Base-by-base conservation (phyloP, 2,329 filamentous ascomycete genomes). In the Arachnomyces sp. region DNA sequence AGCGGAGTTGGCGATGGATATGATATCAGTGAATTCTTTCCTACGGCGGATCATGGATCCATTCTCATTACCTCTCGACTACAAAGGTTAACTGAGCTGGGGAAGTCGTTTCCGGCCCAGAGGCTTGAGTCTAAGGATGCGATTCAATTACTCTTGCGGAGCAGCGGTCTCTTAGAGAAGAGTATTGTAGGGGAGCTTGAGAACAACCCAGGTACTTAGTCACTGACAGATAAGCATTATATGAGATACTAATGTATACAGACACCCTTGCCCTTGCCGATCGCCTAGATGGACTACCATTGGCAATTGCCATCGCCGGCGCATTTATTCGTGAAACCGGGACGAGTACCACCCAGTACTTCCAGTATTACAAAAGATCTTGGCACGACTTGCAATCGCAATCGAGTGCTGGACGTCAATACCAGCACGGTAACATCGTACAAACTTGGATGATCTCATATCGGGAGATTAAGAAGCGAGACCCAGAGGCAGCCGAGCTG, bases 261-360 rank as follows among this genome's bases (percentile, higher is more conserved):
- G 54, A 54, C 45, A 54, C 54, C 11, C n/a, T n/a, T n/a, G n/a
- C n/a, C 11, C 58, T 71, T 43, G 54, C 55, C 2, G 42, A 50
- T 28, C 49, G 52, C 36, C 62, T 74, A 1, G 62, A 67, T 43
- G 65, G 70, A 3, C 60, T 72, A 18, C 68, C 68, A 9, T 59
- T 74, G 21, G 69, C 69, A 2, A 59, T 74, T 12, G 52, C 67
- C 3, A 63, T 67, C 12, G 69, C 70, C 13, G 67, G 68, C 4
- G 57, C 65, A 0, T 74, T 68, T 43, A 60, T 73, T 11, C 41
- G n/a, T n/a, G 55, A 18, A 46, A 68, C 0, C 50, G 66, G 30
- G n/a, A n/a, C n/a, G n/a, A n/a, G n/a, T n/a, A n/a, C n/a, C n/a
- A n/a, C n/a, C n/a, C n/a, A n/a, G n/a, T 73, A 73, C 49, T 53